Evolutionary conservation across 306 rosid species (phyloP).

Genomic region (Luffa aegyptiaca): DNA sequence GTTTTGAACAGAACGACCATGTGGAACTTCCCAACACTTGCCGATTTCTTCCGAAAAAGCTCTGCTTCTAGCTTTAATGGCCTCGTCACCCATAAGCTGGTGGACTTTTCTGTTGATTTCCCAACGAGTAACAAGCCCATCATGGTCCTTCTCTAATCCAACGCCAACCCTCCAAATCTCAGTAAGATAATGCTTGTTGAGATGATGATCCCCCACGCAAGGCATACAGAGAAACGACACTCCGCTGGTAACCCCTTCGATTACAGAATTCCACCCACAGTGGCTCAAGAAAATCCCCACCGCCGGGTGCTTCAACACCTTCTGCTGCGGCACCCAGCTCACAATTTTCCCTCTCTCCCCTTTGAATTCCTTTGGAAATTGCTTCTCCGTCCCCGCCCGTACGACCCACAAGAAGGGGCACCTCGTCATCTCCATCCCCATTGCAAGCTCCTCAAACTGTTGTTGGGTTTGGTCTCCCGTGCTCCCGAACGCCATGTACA

Average conservation of each 20-base stretch:
- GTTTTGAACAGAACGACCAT: background rate
- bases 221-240: background rate
- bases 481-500: background rate
- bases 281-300: slow-evolving; percentile 36
- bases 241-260: background rate
- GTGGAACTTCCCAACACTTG: background rate
- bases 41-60: background rate
- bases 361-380: background rate
- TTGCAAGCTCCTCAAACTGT: background rate
- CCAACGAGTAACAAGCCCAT: background rate
- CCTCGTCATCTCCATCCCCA: slow-evolving; percentile 14
- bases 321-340: slow-evolving; percentile 34
- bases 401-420: slow-evolving; percentile 36
- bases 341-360: background rate
- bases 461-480: background rate
- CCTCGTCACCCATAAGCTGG: background rate
- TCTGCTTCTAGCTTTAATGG: background rate
- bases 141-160: background rate
- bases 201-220: background rate
- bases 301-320: slow-evolving; percentile 3
- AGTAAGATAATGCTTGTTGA: background rate
- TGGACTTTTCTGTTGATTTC: background rate
- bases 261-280: slow-evolving; percentile 10
- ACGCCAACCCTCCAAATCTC: background rate
- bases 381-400: background rate